Evolutionary conservation across 441 rosid species (phyloP).

Genomic region (Populus hybrid): DNA sequence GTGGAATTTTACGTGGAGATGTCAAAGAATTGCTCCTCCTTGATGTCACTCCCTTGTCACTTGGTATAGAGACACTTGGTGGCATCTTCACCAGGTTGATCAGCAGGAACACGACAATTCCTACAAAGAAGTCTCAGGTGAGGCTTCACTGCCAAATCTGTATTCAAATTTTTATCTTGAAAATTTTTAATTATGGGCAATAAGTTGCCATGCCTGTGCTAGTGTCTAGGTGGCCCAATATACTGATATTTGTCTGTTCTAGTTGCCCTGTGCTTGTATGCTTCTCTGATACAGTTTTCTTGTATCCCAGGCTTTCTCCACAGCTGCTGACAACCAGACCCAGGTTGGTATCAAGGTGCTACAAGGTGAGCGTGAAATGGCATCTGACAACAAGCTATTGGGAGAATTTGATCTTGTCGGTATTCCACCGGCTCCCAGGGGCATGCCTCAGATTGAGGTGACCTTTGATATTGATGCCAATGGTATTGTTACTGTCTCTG

Average conservation of each 20-base stretch:
- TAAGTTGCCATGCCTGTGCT: too few species aligned
- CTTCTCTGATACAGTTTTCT: background rate
- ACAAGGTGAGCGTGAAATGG: slow-evolving; percentile 97
- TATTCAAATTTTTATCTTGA: too few species aligned
- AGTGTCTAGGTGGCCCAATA: slow-evolving; percentile 6
- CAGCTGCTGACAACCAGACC: slow-evolving; percentile 96
- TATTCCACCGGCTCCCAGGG: slow-evolving; percentile 89
- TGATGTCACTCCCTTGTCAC: too few species aligned
- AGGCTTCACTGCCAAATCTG: too few species aligned
- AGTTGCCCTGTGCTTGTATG: background rate
- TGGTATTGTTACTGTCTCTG: slow-evolving; percentile 92
- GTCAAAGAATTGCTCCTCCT: too few species aligned
- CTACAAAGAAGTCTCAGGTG: too few species aligned
- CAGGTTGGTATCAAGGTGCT: slow-evolving; percentile 96
- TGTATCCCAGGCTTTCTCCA: slow-evolving; percentile 66
- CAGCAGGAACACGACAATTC: too few species aligned
- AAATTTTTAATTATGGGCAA: too few species aligned
- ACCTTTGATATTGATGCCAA: slow-evolving; percentile 95
- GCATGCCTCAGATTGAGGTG: slow-evolving; percentile 91
- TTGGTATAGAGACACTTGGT: too few species aligned
- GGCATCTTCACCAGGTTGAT: too few species aligned
- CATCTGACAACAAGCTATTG: slow-evolving; percentile 74
- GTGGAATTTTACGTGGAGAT: too few species aligned
- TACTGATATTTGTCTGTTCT: background rate
- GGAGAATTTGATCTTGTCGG: slow-evolving; percentile 94